These are phyloP conservation scores for Ogataea sp. DNA, from an alignment of 805 yeast species.

Conservation along the genomic window DNA sequence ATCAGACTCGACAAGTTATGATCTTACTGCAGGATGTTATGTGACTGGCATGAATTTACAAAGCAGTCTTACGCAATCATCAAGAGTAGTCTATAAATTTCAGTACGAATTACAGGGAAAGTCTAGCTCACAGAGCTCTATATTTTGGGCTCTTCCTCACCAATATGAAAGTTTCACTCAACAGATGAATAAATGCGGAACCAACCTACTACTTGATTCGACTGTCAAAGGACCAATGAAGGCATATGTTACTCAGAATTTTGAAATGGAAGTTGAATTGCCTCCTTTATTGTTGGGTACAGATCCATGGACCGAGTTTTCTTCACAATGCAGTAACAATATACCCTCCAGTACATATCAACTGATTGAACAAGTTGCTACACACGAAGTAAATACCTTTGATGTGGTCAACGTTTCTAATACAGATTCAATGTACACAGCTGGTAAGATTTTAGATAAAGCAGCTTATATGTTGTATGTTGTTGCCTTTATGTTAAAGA, in stretches of 20 bases:
- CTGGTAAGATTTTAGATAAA: conserved; percentile 85
- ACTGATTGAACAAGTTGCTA: conserved; percentile 39
- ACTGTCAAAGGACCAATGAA: conserved; percentile 49
- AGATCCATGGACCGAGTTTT: conserved; percentile 53
- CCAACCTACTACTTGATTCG: conserved; percentile 34
- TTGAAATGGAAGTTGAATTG: conserved; percentile 19
- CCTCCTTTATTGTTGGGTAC: conserved; percentile 28
- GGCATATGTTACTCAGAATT: conserved; percentile 30
- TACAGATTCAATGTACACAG: conserved; percentile 79
- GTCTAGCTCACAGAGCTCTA: conserved; percentile 12
- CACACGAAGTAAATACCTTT: conserved; percentile 39
- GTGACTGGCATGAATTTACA: conserved; percentile 36
- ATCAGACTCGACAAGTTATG: conserved; percentile 37
- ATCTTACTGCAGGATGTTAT: conserved; percentile 63
- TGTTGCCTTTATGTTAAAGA: conserved; percentile 55
- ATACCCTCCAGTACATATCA: conserved; percentile 28
- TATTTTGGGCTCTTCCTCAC: conserved; percentile 49
- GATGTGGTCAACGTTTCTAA: conserved; percentile 53
- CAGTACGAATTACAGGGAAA: conserved; percentile 23
- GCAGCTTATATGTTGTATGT: conserved; percentile 82
- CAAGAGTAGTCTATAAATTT: too few species aligned
- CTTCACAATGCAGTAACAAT: conserved; percentile 29
- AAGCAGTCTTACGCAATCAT: too few species aligned
- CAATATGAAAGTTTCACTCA: conserved; percentile 32
- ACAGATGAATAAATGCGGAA: conserved; percentile 13